phyloP scores from a whole-genome alignment of 2,329 filamentous ascomycete species.

The Pseudodiploospora longispora region DNA sequence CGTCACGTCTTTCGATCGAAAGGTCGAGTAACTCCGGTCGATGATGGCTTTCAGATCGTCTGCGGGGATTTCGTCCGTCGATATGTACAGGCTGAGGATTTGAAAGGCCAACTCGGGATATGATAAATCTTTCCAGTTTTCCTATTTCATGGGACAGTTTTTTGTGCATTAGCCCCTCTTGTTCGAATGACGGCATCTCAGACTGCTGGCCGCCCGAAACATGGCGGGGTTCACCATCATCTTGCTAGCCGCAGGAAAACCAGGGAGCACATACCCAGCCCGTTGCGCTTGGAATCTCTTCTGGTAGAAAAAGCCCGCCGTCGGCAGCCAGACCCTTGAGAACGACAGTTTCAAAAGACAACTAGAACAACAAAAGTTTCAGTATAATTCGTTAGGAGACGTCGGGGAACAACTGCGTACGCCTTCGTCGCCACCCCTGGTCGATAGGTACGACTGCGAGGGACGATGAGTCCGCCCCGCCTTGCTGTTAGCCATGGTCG shows the following conservation, averaged over 20 bases:
- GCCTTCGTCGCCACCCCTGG: slow-evolving; percentile 19
- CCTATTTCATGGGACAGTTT: too few relatives aligned
- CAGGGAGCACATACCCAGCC: slow-evolving; percentile 7
- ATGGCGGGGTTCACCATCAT: neutral
- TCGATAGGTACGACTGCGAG: slow-evolving; percentile 20
- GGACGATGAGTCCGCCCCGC: slow-evolving; percentile 14
- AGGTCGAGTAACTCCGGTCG: slow-evolving; percentile 78
- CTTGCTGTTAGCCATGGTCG: slow-evolving; percentile 15
- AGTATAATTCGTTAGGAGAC: neutral
- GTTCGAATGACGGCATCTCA: too few relatives aligned
- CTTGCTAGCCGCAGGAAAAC: neutral
- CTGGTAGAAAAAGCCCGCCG: slow-evolving; percentile 82
- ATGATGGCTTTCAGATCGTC: slow-evolving; percentile 78
- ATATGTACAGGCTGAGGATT: slow-evolving; percentile 84
- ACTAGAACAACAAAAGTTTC: slow-evolving; percentile 33
- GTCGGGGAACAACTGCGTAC: slow-evolving; percentile 6
- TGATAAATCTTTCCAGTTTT: slow-evolving; percentile 65
- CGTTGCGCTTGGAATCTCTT: slow-evolving; percentile 55
- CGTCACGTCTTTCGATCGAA: slow-evolving; percentile 60
- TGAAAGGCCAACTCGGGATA: slow-evolving; percentile 78
- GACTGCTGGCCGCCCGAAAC: too few relatives aligned
- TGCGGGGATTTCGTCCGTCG: slow-evolving; percentile 69
- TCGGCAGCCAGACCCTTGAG: slow-evolving; percentile 82
- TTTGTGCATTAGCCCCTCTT: too few relatives aligned
- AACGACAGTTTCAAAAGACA: slow-evolving; percentile 87